A percentile compares a stretch with the other conserved stretches of the same genome.
phyloP scores from a whole-genome alignment of 2,329 filamentous ascomycete species.

The Ceratocystis huliohia region DNA sequence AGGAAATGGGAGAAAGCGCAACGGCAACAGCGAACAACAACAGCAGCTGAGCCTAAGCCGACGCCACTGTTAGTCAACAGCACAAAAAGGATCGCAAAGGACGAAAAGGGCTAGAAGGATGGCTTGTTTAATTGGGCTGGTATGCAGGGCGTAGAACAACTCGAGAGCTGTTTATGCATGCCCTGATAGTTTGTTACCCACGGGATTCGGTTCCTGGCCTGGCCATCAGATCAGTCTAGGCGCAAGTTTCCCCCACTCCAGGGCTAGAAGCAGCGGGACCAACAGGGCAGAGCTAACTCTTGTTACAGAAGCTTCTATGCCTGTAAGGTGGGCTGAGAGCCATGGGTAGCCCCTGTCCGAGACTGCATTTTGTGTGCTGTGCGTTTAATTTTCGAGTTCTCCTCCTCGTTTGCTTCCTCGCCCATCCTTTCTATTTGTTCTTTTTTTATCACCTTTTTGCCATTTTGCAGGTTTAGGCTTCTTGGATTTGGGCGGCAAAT shows the following conservation, averaged over 20 bases:
- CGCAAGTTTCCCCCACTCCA: background rate
- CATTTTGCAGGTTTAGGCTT: background rate
- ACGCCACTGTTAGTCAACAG: background rate
- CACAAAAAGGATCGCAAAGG: background rate
- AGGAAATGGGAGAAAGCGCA: background rate
- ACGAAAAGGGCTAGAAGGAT: background rate
- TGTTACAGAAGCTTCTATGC: constrained; percentile 1
- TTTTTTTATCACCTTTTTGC: background rate
- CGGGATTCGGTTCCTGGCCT: constrained; percentile 5
- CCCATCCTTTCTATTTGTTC: background rate
- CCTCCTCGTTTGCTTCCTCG: background rate
- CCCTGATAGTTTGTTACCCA: constrained; percentile 4
- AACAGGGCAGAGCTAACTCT: background rate
- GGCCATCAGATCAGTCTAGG: background rate
- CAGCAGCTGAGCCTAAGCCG: background rate
- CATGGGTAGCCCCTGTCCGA: background rate
- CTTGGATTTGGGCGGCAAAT: background rate
- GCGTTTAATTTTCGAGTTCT: background rate
- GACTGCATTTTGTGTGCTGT: background rate
- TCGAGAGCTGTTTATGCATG: constrained; percentile 4
- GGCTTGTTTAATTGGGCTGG: constrained; percentile 1
- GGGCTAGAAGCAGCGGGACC: background rate
- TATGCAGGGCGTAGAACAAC: constrained; percentile 6
- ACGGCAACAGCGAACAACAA: background rate
- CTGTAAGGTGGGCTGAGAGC: background rate